Evolutionary conservation across 805 yeast species (phyloP), one percentile per base, ranked within the genome.

Genomic region (Saccharomycopsis schoenii): DNA sequence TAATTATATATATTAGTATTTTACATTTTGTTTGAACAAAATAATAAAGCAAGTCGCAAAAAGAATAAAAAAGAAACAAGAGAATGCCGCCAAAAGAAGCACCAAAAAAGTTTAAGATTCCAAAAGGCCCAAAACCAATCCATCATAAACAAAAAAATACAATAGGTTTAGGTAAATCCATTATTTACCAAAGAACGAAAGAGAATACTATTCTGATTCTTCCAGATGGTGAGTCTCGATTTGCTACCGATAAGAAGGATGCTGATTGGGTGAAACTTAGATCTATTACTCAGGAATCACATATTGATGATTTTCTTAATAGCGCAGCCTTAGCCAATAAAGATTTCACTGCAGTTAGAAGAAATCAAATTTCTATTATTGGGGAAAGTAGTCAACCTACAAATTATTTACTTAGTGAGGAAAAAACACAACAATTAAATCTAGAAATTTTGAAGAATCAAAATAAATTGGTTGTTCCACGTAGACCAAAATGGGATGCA

Each of bases 291-390:
- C 98, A 94, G 68, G 98, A 94, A 72, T 83, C 87, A 67, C 86
- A 97, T 0, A 74, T 94, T 61, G 98, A 94, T 74, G 99, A 94
- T 74, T 92, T 94, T 72, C 80, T 94, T 69, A 87, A 85, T 69
- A 93, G 97, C 8, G 99, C 99, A 0, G 96, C 90, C 72, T 80
- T 94, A 62, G 97, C 97, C 1, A 97, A 91, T 70, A 91, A 93
- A 21, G 98, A 94, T 75, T 94, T 94, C 75, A 85, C 97, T 9
- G 97, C 98, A 2, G 97, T 93, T 66, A 84, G 86, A 69, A 80
- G 84, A 61, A 84, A 86, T 55, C 89, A 86, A 66, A 92, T 94
- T 62, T 88, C 86, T 68, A 89, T 94, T 67, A 85, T 94, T 67
- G 83, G 86, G 69, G 85, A 88, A 62, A 89, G 88, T 58, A 68